Conservation (phyloP, 768 basidiomycete species). For the Daedaleopsis nitida region DNA sequence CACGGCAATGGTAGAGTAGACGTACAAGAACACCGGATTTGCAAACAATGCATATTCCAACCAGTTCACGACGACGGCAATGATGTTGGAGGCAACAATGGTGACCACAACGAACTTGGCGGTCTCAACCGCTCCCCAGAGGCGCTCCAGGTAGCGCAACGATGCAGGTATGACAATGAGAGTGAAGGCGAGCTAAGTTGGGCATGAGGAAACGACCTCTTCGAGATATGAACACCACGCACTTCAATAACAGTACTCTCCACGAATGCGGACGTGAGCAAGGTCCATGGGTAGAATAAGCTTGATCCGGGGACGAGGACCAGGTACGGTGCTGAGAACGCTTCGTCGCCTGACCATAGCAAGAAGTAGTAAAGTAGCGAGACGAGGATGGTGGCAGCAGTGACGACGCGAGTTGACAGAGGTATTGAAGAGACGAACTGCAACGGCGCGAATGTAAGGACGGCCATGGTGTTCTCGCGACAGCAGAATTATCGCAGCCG, state of each 20-base stretch:
- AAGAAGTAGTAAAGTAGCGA: conserved; percentile 69
- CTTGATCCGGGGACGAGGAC: conserved; percentile 80
- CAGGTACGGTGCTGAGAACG: conserved; percentile 61
- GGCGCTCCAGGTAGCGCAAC: conserved; percentile 86
- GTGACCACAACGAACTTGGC: conserved; percentile 83
- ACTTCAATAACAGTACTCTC: conserved; percentile 88
- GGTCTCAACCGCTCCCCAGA: conserved; percentile 90
- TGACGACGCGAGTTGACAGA: conserved; percentile 75
- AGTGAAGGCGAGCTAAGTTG: conserved; percentile 69
- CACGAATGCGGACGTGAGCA: conserved; percentile 86
- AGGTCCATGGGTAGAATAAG: conserved; percentile 89
- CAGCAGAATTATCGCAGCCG: conserved; percentile 17
- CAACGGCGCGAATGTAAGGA: conserved; percentile 67
- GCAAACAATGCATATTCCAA: conserved; percentile 75
- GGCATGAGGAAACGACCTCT: conserved; percentile 10
- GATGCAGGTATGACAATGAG: conserved; percentile 79
- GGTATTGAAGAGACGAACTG: conserved; percentile 72
- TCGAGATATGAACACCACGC: conserved; percentile 29
- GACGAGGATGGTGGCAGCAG: conserved; percentile 56
- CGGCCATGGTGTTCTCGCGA: conserved; percentile 54
- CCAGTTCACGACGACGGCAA: conserved; percentile 88
- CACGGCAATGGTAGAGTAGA: conserved; percentile 16
- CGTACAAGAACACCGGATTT: conserved; percentile 80
- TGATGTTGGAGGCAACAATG: conserved; percentile 81
- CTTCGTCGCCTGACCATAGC: conserved; percentile 49